These are phyloP conservation scores for Ogataea pignaliae DNA, from an alignment of 805 yeast genomes.

Conservation along the genomic window DNA sequence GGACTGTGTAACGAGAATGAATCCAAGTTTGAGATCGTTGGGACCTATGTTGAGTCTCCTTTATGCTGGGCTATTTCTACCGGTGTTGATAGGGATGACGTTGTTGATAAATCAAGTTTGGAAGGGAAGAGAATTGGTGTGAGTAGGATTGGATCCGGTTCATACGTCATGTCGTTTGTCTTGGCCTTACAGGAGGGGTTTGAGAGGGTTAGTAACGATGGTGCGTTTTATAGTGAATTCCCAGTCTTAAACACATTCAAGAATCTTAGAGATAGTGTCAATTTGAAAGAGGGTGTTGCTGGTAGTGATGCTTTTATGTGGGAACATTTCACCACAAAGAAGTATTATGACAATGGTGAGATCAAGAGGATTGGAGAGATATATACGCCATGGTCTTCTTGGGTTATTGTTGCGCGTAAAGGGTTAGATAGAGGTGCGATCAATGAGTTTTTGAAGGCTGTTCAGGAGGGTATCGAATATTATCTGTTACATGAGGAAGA, in stretches of 20 bases:
- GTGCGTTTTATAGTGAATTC: conserved; percentile 48
- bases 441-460: conserved; percentile 42
- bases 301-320: conserved; percentile 87
- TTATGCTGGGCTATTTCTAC: conserved; percentile 88
- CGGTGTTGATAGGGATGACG: conserved; percentile 56
- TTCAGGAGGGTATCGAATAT: conserved; percentile 65
- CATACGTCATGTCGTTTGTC: conserved; percentile 87
- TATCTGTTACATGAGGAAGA: conserved; percentile 59
- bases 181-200: conserved; percentile 61
- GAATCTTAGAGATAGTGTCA: conserved; percentile 77
- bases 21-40: conserved; percentile 56
- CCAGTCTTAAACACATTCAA: conserved; percentile 63
- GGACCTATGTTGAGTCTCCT: conserved; percentile 83
- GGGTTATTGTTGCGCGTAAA: conserved; percentile 66
- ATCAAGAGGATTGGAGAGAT: conserved; percentile 82
- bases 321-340: conserved; percentile 89
- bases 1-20: conserved; percentile 71
- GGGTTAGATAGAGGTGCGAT: conserved; percentile 30
- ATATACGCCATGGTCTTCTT: conserved; percentile 95
- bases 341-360: conserved; percentile 74
- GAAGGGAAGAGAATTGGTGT: conserved; percentile 65
- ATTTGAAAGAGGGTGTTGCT: conserved; percentile 40
- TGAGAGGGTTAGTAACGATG: conserved; percentile 11
- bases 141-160: conserved; percentile 85
- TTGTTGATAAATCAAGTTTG: conserved; percentile 48